Evolutionary conservation across 192 early-diverging fungal genomes (phyloP).

Genomic region (Podila epicladia): DNA sequence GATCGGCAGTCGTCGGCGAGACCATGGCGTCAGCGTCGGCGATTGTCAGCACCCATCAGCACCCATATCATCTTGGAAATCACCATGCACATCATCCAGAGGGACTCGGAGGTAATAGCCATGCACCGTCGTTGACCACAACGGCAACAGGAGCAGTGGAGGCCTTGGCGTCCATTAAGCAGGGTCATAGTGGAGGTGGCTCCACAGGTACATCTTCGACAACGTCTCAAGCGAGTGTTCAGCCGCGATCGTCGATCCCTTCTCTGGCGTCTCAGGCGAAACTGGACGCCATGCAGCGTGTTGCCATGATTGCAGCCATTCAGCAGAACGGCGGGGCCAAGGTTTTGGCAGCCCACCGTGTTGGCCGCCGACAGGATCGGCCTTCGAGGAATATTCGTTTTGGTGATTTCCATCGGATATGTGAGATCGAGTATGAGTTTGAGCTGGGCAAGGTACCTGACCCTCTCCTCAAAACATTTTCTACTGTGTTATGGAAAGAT

Average conservation of each 20-base stretch:
- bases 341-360: conserved; percentile 22
- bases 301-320: conserved; percentile 46
- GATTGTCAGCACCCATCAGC: conserved; percentile 14
- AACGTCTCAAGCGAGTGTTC: conserved; percentile 2
- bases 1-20: conserved; percentile 34
- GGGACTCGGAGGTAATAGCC: neutral
- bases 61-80: conserved; percentile 2
- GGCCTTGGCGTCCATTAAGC: neutral
- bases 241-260: conserved; percentile 27
- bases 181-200: neutral
- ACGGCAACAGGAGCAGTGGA: neutral
- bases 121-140: neutral
- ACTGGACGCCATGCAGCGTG: conserved; percentile 36
- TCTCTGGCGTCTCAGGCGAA: conserved; percentile 37
- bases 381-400: conserved; percentile 40
- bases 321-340: conserved; percentile 49
- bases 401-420: conserved; percentile 42
- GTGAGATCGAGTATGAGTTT: conserved; percentile 43
- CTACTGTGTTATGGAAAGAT: too few relatives aligned
- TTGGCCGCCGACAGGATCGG: conserved; percentile 36
- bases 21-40: conserved; percentile 37
- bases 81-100: neutral
- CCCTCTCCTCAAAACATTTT: neutral
- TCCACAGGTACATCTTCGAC: neutral
- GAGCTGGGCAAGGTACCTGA: conserved; percentile 41